Base-by-base conservation (phyloP, 2,329 filamentous ascomycete genomes). In the Stachybotrys chlorohalonatus region DNA sequence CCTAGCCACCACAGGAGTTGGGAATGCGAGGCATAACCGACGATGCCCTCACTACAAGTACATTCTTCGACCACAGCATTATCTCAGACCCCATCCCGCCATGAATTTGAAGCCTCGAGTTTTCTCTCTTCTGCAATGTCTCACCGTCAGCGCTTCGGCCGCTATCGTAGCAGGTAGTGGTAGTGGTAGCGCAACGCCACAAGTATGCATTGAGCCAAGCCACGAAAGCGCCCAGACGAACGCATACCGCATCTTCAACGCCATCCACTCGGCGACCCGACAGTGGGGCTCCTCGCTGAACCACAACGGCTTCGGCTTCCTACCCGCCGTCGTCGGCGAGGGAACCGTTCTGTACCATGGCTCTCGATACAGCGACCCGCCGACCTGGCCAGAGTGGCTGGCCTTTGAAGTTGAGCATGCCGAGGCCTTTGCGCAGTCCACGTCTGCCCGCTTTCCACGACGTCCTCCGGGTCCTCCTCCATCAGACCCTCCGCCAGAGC, bases 371-470 rank as follows among this genome's bases (percentile, higher is more conserved):
- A 60, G 71, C 1, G 67, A 76, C 1, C 71, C 75, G 0, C 76
- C 87, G 0, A 66, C 69, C 2, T 78, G 75, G 0, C 78, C 76
- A 3, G 84, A 90, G 62, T 90, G 87, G 86, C 73, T 91, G 1
- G 87, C 88, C 0, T 91, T 90, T 63, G 87, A 91, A 65, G 78
- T 86, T 4, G 87, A 91, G 61, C 88, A 91, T 67, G 84, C 87
- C 0, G 74, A 86, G 59, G 64, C 74, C 3, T 90, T 91, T 68
- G 83, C 86, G 1, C 66, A 67, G 7, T 64, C 62, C 6, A 51
- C 50, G 31, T 59, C 53, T 30, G 48, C 31, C 7, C n/a, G 54
- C 13, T 17, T 11, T 47, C 13, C 30, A 4, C 47, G 30, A 11
- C 42, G 15, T 2, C 42, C 52, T 4, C 24, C 24, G 2, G 24